These are phyloP conservation scores for Macrotyloma uniflorum DNA, from an alignment of 306 rosid genomes.

Conservation along the genomic window DNA sequence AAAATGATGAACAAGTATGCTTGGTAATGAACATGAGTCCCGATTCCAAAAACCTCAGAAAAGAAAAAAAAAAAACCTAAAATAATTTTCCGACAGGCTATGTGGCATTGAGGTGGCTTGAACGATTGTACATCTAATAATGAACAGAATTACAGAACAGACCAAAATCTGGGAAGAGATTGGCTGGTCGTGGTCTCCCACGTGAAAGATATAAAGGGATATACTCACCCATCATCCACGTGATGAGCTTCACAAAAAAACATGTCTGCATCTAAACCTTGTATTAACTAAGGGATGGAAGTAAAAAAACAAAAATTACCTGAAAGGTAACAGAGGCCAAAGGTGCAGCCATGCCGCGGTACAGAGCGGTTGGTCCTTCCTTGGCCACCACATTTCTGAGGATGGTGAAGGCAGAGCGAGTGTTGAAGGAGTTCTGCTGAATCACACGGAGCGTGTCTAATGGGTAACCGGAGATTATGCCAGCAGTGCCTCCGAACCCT, in stretches of 20 bases:
- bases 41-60: too few relatives aligned
- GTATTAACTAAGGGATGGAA: neutral
- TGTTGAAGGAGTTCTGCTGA: conserved; percentile 22
- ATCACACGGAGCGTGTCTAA: conserved; percentile 34
- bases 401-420: conserved; percentile 20
- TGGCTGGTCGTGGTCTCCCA: neutral
- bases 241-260: neutral
- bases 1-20: too few relatives aligned
- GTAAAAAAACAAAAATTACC: neutral
- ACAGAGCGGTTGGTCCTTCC: conserved; percentile 26
- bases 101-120: neutral
- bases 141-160: neutral
- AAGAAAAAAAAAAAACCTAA: too few relatives aligned
- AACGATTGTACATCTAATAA: neutral
- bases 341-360: conserved; percentile 40
- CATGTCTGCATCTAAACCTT: neutral
- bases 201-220: conserved; percentile 5
- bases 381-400: conserved; percentile 13
- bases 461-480: conserved; percentile 41
- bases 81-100: neutral
- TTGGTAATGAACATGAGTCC: too few relatives aligned
- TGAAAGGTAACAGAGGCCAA: conserved; percentile 40
- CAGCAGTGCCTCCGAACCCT: conserved; percentile 88
- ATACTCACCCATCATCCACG: neutral
- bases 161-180: neutral